A percentile compares a stretch with the other conserved stretches of the same genome.
Evolutionary conservation across 1,139 yeast species (phyloP).

Genomic region (Kodamaea sp.): DNA sequence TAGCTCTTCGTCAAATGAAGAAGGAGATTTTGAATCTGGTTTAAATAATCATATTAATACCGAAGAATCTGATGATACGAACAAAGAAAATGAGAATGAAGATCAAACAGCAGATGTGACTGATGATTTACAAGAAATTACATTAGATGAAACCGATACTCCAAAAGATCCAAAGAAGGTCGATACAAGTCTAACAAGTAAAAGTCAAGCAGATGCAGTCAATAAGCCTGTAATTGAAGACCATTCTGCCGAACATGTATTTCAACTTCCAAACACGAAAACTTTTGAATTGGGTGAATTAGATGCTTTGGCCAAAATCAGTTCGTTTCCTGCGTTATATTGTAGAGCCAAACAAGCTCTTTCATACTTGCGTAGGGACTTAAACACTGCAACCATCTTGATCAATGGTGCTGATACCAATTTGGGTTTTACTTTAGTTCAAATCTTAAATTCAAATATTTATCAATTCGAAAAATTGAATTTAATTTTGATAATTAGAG

Average conservation of each 20-base stretch:
- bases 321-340: constrained; percentile 35
- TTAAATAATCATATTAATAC: constrained; percentile 1
- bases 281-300: constrained; percentile 10
- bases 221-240: constrained; percentile 4
- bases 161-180: background rate
- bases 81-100: background rate
- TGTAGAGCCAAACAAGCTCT: constrained; percentile 41
- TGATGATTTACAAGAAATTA: background rate
- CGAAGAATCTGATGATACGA: constrained; percentile 1
- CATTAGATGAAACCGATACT: background rate
- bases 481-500: constrained; percentile 33
- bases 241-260: background rate
- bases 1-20: constrained; percentile 1
- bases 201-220: background rate
- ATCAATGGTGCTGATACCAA: constrained; percentile 47
- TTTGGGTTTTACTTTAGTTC: constrained; percentile 37
- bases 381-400: constrained; percentile 26
- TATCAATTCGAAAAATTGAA: constrained; percentile 24
- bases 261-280: no score
- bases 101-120: background rate
- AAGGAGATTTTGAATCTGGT: constrained; percentile 1
- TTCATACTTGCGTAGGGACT: constrained; percentile 19
- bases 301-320: constrained; percentile 34
- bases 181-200: no score
- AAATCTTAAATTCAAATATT: constrained; percentile 25